These are phyloP conservation scores for Mycosarcoma maydis DNA, from an alignment of 1,284 basidiomycete species.

Conservation along the genomic window DNA sequence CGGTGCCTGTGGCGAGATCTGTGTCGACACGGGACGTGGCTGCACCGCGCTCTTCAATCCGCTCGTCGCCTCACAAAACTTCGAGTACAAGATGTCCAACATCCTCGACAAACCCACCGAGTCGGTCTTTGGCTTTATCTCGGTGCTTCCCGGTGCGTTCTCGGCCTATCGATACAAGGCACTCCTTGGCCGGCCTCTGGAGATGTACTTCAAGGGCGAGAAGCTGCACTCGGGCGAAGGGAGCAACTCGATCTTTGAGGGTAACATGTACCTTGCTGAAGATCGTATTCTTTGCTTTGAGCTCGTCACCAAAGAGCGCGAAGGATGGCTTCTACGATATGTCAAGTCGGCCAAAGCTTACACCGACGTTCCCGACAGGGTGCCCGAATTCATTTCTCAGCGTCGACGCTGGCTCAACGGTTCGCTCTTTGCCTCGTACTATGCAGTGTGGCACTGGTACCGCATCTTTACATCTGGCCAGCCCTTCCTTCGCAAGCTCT, in stretches of 20 bases:
- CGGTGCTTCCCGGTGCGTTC: slow-evolving; percentile 90
- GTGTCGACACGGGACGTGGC: slow-evolving; percentile 85
- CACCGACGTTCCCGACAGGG: slow-evolving; percentile 63
- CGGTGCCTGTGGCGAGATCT: slow-evolving; percentile 94
- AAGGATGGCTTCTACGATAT: slow-evolving; percentile 62
- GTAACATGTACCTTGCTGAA: slow-evolving; percentile 65
- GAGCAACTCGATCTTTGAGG: slow-evolving; percentile 59
- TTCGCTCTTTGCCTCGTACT: slow-evolving; percentile 59
- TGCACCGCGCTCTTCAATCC: slow-evolving; percentile 71
- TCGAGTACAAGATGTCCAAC: slow-evolving; percentile 66
- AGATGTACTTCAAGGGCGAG: slow-evolving; percentile 93
- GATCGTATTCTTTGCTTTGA: slow-evolving; percentile 65
- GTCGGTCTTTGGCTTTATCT: slow-evolving; percentile 84
- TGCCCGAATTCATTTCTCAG: slow-evolving; percentile 63
- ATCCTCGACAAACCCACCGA: slow-evolving; percentile 72
- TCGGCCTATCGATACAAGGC: slow-evolving; percentile 83
- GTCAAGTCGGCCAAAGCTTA: slow-evolving; percentile 63
- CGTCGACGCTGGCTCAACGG: slow-evolving; percentile 65
- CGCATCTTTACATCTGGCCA: slow-evolving; percentile 63
- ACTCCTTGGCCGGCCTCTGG: slow-evolving; percentile 81
- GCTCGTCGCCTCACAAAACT: slow-evolving; percentile 74
- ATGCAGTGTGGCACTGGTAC: slow-evolving; percentile 60
- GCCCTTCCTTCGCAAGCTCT: slow-evolving; percentile 54
- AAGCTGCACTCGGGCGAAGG: slow-evolving; percentile 70
- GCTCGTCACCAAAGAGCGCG: slow-evolving; percentile 67